Evolutionary conservation across 2,329 filamentous ascomycete genomes (phyloP).

Genomic region (Tolypocladium cylindrosporum): DNA sequence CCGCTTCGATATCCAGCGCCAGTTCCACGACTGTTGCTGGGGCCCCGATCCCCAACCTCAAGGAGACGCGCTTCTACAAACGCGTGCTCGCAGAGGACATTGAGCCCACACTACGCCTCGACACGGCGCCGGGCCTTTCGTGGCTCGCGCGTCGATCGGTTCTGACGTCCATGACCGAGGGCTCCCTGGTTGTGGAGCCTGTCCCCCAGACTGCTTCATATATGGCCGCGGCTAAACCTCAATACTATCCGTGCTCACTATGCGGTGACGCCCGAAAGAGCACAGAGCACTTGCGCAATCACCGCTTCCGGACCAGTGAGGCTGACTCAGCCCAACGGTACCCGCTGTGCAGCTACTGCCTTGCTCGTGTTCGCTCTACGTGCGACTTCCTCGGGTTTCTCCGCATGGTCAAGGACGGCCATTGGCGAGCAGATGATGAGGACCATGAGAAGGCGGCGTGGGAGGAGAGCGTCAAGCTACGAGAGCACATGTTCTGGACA

Average conservation of each 20-base stretch:
- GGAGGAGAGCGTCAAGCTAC: slow-evolving; percentile 84
- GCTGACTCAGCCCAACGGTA: slow-evolving; percentile 80
- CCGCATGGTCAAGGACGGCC: slow-evolving; percentile 82
- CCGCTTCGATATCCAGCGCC: slow-evolving; percentile 40
- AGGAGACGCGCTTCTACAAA: slow-evolving; percentile 93
- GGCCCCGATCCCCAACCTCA: slow-evolving; percentile 50
- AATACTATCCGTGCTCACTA: slow-evolving; percentile 65
- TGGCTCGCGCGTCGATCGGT: slow-evolving; percentile 88
- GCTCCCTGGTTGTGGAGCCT: slow-evolving; percentile 81
- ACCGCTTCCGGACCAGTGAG: slow-evolving; percentile 84
- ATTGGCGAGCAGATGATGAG: slow-evolving; percentile 75
- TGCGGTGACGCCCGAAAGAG: slow-evolving; percentile 77
- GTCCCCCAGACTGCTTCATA: slow-evolving; percentile 53
- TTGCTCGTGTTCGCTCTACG: slow-evolving; percentile 71
- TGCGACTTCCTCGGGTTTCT: slow-evolving; percentile 92
- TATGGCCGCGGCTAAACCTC: slow-evolving; percentile 37
- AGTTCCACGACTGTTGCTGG: slow-evolving; percentile 25
- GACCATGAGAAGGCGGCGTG: slow-evolving; percentile 82
- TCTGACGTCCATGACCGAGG: slow-evolving; percentile 71
- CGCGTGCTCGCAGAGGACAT: slow-evolving; percentile 81
- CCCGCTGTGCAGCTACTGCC: slow-evolving; percentile 81
- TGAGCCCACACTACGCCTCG: slow-evolving; percentile 83
- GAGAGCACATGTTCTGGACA: slow-evolving; percentile 97
- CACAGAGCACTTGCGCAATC: slow-evolving; percentile 61
- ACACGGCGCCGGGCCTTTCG: slow-evolving; percentile 80